phyloP scores from a whole-genome alignment of 768 basidiomycete genomes.

The Kwoniella shandongensis region DNA sequence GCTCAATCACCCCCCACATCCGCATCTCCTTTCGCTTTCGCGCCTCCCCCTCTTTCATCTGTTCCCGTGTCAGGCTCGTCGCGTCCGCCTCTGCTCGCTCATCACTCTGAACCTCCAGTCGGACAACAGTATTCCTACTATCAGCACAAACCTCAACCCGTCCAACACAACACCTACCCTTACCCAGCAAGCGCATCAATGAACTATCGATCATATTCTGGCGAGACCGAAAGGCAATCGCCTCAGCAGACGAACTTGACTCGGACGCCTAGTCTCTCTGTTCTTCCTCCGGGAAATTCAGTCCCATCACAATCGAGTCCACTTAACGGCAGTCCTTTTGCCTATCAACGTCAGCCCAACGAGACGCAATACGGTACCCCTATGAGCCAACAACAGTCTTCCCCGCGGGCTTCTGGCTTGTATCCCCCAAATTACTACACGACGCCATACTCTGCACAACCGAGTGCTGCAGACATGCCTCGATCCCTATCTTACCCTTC shows the following conservation, averaged over 20 bases:
- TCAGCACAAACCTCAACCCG: slow-evolving; percentile 1
- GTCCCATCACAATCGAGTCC: slow-evolving; percentile 22
- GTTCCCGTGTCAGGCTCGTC: slow-evolving; percentile 23
- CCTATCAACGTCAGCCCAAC: slow-evolving; percentile 21
- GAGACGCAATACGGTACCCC: slow-evolving; percentile 13
- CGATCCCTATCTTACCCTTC: slow-evolving; percentile 45
- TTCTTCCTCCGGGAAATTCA: slow-evolving; percentile 10
- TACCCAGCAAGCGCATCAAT: slow-evolving; percentile 30
- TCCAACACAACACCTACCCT: slow-evolving; percentile 24
- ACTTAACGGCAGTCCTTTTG: slow-evolving; percentile 9
- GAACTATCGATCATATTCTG: slow-evolving; percentile 40
- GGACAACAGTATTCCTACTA: slow-evolving; percentile 25
- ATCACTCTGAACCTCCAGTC: slow-evolving; percentile 30
- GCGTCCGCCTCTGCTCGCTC: slow-evolving; percentile 19
- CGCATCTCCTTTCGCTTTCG: slow-evolving; percentile 47
- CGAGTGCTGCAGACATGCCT: slow-evolving; percentile 40
- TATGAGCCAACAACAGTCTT: slow-evolving; percentile 21
- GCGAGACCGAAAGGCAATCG: slow-evolving; percentile 22
- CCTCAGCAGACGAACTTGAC: slow-evolving; percentile 13
- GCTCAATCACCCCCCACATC: slow-evolving; percentile 33
- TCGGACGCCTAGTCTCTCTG: slow-evolving; percentile 27
- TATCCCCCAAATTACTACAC: slow-evolving; percentile 29
- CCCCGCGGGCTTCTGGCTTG: slow-evolving; percentile 15
- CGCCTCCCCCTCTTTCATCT: slow-evolving; percentile 42
- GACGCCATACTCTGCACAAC: slow-evolving; percentile 22